Percentiles rank a stretch among this genome's conserved stretches.
phyloP scores from a whole-genome alignment of 352 stramenopile species.

The Phytophthora uliginosa region DNA sequence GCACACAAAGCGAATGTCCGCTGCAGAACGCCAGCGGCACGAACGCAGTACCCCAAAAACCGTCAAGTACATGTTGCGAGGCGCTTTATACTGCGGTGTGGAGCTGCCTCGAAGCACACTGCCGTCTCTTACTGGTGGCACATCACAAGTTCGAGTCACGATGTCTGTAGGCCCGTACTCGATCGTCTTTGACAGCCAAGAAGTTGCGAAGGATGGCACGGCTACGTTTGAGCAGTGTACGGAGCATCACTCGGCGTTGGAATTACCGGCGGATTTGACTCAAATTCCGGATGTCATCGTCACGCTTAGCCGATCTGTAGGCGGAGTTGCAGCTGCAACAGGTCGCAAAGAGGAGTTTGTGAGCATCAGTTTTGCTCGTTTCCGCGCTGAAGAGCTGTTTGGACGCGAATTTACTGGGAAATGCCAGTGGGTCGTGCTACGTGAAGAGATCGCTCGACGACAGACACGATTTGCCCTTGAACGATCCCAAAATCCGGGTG shows the following conservation, averaged over 20 bases:
- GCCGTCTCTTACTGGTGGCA: constrained; percentile 11
- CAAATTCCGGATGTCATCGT: constrained; percentile 78
- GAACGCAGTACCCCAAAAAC: constrained; percentile 45
- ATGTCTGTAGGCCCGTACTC: constrained; percentile 58
- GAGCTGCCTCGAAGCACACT: constrained; percentile 50
- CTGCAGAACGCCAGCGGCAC: constrained; percentile 16
- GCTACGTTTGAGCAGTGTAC: constrained; percentile 62
- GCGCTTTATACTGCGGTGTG: constrained; percentile 65
- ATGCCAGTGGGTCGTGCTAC: constrained; percentile 66
- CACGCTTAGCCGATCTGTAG: constrained; percentile 66
- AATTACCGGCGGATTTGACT: constrained; percentile 72
- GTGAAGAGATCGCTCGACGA: constrained; percentile 67
- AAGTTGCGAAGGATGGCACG: constrained; percentile 54
- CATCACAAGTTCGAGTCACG: constrained; percentile 56
- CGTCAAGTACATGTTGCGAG: constrained; percentile 75
- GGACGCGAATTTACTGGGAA: constrained; percentile 50
- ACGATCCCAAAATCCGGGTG: constrained; percentile 56
- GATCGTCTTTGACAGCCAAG: constrained; percentile 63
- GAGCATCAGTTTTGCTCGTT: constrained; percentile 63
- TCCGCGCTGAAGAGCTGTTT: constrained; percentile 54
- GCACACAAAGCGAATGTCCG: constrained; percentile 59
- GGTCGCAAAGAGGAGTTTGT: constrained; percentile 65
- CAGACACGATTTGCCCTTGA: constrained; percentile 70
- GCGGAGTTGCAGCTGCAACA: constrained; percentile 11
- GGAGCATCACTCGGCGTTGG: constrained; percentile 54